A percentile compares a stretch with the other conserved stretches of the same genome.
Conservation (phyloP, 2,329 filamentous ascomycete species). For the Ceratocystis harringtonii region DNA sequence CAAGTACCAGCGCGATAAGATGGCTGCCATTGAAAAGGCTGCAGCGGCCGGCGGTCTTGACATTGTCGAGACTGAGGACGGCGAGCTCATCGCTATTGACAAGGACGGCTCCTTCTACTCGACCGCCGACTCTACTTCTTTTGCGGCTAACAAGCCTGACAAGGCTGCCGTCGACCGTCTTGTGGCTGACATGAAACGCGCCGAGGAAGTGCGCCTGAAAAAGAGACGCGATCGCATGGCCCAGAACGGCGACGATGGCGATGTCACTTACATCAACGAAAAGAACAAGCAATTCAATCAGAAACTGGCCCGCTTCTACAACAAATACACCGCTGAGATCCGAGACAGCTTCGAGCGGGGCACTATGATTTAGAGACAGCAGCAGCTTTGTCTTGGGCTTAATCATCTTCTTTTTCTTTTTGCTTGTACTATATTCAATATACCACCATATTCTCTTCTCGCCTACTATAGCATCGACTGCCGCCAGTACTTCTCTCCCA, state of each 20-base stretch:
- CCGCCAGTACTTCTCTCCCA: slow-evolving; percentile 75
- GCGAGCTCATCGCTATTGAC: slow-evolving; percentile 87
- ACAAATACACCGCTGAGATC: slow-evolving; percentile 96
- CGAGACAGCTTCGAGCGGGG: slow-evolving; percentile 94
- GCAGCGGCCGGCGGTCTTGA: slow-evolving; percentile 74
- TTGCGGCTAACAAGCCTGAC: slow-evolving; percentile 72
- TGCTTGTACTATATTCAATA: neutral
- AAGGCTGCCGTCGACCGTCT: slow-evolving; percentile 77
- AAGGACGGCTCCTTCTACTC: slow-evolving; percentile 83
- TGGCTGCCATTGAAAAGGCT: slow-evolving; percentile 68
- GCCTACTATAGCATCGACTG: slow-evolving; percentile 64
- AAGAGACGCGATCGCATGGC: slow-evolving; percentile 68
- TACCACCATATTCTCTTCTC: neutral
- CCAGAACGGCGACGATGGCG: slow-evolving; percentile 67
- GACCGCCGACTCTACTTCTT: slow-evolving; percentile 66
- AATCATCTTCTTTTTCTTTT: neutral
- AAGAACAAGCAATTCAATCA: slow-evolving; percentile 99
- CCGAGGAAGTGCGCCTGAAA: slow-evolving; percentile 73
- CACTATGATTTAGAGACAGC: slow-evolving; percentile 59
- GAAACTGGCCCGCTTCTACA: slow-evolving; percentile 89
- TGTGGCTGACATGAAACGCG: slow-evolving; percentile 72
- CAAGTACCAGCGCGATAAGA: slow-evolving; percentile 75
- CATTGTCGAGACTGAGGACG: slow-evolving; percentile 88
- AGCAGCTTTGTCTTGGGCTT: too few species aligned
- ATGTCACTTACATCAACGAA: slow-evolving; percentile 98